phyloP scores from a whole-genome alignment of 768 basidiomycete species.

The Kwoniella dendrophila region DNA sequence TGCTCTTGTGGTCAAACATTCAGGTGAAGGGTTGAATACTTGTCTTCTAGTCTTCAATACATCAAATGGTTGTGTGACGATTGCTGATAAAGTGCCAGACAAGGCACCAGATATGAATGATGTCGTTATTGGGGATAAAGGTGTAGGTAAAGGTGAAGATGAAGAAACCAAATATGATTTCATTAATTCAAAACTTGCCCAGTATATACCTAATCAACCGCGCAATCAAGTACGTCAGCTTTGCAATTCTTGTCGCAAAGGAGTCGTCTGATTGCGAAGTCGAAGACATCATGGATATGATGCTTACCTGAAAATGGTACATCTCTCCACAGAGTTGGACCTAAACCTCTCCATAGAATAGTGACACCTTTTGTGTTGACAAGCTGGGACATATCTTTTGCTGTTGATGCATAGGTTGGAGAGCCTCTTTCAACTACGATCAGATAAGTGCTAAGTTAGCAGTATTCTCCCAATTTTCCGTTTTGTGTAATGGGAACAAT shows the following conservation, averaged over 20 bases:
- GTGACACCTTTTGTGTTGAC: slow-evolving; percentile 67
- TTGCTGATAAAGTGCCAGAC: slow-evolving; percentile 79
- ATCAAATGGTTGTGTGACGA: slow-evolving; percentile 92
- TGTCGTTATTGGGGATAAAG: slow-evolving; percentile 62
- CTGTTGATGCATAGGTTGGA: slow-evolving; percentile 52
- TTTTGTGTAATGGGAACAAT: no score
- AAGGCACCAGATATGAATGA: slow-evolving; percentile 88
- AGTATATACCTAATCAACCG: slow-evolving; percentile 73
- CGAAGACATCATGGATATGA: background rate
- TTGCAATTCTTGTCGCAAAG: background rate
- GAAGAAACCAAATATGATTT: slow-evolving; percentile 67
- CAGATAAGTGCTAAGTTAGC: no score
- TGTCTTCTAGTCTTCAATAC: slow-evolving; percentile 94
- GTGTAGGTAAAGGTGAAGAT: slow-evolving; percentile 48
- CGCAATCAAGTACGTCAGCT: background rate
- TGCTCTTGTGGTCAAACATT: slow-evolving; percentile 51
- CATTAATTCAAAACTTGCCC: slow-evolving; percentile 88
- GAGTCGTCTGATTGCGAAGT: background rate
- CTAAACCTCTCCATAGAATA: slow-evolving; percentile 86
- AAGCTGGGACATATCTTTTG: slow-evolving; percentile 61
- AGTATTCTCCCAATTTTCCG: background rate
- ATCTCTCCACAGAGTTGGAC: slow-evolving; percentile 91
- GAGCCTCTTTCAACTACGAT: slow-evolving; percentile 34
- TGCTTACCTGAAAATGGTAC: slow-evolving; percentile 85
- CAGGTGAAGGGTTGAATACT: slow-evolving; percentile 59